A percentile compares a stretch with the other conserved stretches of the same genome.
Conservation (phyloP, 768 basidiomycete species). For the Trametes cingulata region DNA sequence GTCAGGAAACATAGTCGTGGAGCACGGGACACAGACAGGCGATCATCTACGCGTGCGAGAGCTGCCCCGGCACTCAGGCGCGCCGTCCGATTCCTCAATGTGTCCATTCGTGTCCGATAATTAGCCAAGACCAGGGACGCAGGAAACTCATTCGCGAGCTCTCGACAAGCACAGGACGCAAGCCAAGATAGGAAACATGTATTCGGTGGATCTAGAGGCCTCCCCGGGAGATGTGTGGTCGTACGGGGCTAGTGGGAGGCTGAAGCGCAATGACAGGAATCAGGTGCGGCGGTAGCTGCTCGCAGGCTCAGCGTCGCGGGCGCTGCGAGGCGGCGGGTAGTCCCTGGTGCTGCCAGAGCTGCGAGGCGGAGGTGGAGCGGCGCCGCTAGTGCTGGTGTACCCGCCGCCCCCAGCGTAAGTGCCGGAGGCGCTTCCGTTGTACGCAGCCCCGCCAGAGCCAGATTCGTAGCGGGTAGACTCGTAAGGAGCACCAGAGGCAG, state of each 20-base stretch:
- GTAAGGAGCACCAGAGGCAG: conserved; percentile 45
- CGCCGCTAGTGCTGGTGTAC: conserved; percentile 39
- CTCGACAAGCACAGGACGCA: background rate
- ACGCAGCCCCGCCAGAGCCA: conserved; percentile 26
- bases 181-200: background rate
- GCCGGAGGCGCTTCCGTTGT: conserved; percentile 30
- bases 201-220: background rate
- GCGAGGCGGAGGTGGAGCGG: conserved; percentile 35
- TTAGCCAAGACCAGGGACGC: too few species aligned
- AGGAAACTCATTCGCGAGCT: too few species aligned
- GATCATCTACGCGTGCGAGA: too few species aligned
- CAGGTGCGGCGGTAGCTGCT: conserved; percentile 31
- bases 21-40: too few species aligned
- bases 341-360: conserved; percentile 38
- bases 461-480: conserved; percentile 48
- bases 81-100: too few species aligned
- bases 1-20: too few species aligned
- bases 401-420: conserved; percentile 46
- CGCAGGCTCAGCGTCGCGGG: conserved; percentile 38
- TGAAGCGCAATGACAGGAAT: background rate
- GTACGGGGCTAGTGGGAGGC: background rate
- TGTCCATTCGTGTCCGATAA: too few species aligned
- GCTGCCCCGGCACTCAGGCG: too few species aligned
- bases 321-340: conserved; percentile 36
- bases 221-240: background rate